These are phyloP conservation scores for Lolium multiflorum DNA, from an alignment of 176 grass and related monocot species.

Conservation along the genomic window DNA sequence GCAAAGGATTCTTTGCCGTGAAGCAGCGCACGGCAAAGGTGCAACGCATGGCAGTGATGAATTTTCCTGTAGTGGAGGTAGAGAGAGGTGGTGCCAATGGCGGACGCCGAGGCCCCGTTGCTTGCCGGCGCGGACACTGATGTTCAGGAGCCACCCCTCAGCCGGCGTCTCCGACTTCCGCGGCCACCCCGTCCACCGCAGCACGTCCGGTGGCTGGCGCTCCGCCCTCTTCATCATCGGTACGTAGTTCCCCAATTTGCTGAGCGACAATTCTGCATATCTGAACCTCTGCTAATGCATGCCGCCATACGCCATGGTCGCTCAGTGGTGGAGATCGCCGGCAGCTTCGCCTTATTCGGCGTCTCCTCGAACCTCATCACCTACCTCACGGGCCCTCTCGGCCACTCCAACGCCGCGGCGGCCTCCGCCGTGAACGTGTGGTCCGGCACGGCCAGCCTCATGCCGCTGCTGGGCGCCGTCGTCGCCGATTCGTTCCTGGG, in stretches of 20 bases:
- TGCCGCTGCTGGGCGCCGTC: slow-evolving; percentile 69
- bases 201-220: background rate
- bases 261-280: background rate
- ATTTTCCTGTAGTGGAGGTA: no score
- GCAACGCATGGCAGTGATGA: no score
- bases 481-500: slow-evolving; percentile 70
- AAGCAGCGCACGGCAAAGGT: no score
- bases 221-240: background rate
- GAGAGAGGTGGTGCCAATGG: background rate
- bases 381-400: slow-evolving; percentile 65
- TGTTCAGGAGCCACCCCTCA: background rate
- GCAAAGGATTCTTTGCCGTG: no score
- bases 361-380: slow-evolving; percentile 67
- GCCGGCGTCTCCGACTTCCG: background rate
- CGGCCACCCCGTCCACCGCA: background rate
- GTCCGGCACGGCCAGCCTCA: slow-evolving; percentile 43
- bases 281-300: no score
- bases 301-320: no score
- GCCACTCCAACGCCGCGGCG: slow-evolving; percentile 59
- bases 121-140: background rate
- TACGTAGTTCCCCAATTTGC: background rate
- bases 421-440: slow-evolving; percentile 70
- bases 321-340: slow-evolving; percentile 59
- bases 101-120: background rate
- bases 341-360: slow-evolving; percentile 65